Evolutionary conservation across 176 grass and related monocot genomes (phyloP).

Genomic region (Bonia amplexicaulis): DNA sequence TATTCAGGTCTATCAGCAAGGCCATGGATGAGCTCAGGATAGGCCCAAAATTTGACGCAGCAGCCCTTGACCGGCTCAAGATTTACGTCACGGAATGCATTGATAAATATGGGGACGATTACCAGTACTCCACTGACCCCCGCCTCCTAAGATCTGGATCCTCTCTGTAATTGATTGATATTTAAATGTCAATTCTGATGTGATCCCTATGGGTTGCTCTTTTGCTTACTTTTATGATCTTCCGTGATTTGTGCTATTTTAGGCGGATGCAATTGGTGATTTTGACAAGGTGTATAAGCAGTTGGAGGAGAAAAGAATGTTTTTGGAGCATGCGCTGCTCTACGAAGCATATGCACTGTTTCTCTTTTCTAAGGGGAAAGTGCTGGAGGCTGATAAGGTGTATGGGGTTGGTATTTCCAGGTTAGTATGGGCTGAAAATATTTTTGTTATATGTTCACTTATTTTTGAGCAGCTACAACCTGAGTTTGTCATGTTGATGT

Average conservation of each 20-base stretch:
- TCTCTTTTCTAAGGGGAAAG: conserved; percentile 41
- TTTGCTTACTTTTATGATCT: background rate
- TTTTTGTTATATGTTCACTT: background rate
- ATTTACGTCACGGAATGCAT: conserved; percentile 57
- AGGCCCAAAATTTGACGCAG: conserved; percentile 8
- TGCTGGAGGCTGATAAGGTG: conserved; percentile 61
- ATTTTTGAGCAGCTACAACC: background rate
- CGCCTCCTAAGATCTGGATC: conserved; percentile 91
- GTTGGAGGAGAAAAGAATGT: conserved; percentile 63
- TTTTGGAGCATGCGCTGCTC: conserved; percentile 62
- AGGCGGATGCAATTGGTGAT: conserved; percentile 60
- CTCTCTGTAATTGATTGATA: conserved; percentile 60
- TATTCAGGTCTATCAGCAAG: conserved; percentile 65
- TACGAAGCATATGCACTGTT: conserved; percentile 79
- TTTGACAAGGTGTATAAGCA: conserved; percentile 52
- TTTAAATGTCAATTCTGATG: background rate
- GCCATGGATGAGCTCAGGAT: conserved; percentile 38
- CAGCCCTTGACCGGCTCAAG: conserved; percentile 37
- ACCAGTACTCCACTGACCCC: conserved; percentile 58
- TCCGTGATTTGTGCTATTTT: conserved; percentile 20
- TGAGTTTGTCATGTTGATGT: conserved; percentile 5
- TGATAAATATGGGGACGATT: conserved; percentile 49
- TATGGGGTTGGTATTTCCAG: conserved; percentile 58
- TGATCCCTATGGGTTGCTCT: background rate
- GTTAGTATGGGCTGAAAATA: conserved; percentile 30